Percentiles rank a stretch among this genome's conserved stretches.
Conservation (phyloP, 208 protist genomes). For the Acanthamoeba sp. region DNA sequence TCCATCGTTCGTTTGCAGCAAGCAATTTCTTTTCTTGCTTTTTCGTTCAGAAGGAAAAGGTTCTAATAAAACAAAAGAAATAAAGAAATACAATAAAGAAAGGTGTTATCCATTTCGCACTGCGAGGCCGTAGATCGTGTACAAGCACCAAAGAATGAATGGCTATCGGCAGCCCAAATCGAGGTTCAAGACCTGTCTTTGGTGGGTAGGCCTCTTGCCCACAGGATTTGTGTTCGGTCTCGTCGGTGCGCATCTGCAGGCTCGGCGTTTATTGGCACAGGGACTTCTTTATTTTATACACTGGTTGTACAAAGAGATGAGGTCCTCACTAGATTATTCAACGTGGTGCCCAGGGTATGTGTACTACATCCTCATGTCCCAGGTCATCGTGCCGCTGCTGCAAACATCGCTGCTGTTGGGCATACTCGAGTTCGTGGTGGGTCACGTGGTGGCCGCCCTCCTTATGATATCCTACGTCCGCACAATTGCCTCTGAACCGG, state of each 20-base stretch:
- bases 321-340: too few species aligned
- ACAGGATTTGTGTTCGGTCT: background rate
- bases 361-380: slow-evolving; percentile 24
- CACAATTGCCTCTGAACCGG: slow-evolving; percentile 14
- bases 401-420: background rate
- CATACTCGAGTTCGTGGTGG: background rate
- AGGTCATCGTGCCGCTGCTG: slow-evolving; percentile 21
- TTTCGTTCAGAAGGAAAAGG: too few species aligned
- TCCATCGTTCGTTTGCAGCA: background rate
- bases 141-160: background rate
- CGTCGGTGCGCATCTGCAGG: background rate
- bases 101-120: too few species aligned
- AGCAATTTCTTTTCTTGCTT: background rate
- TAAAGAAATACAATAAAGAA: too few species aligned
- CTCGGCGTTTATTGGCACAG: background rate
- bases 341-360: slow-evolving; percentile 2
- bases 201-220: background rate
- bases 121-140: too few species aligned
- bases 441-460: background rate
- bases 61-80: too few species aligned
- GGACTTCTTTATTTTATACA: background rate
- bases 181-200: background rate
- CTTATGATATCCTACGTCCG: slow-evolving; percentile 20
- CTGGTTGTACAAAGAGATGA: too few species aligned
- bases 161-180: background rate